Conservation (phyloP, 805 yeast species). For the Barnettozyma botsteinii region DNA sequence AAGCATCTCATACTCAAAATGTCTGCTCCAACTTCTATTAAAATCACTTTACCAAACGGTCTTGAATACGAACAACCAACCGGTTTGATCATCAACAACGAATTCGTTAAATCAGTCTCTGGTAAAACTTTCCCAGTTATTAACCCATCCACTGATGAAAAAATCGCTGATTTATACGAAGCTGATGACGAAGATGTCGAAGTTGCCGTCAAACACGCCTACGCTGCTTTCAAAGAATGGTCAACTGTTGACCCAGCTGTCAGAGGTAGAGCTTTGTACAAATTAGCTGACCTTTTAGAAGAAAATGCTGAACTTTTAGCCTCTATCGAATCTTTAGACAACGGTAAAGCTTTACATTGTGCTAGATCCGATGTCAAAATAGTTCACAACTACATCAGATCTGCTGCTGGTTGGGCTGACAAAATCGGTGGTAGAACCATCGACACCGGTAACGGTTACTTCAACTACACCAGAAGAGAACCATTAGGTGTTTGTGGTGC, state of each 20-base stretch:
- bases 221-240: slow-evolving; percentile 59
- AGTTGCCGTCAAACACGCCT: slow-evolving; percentile 62
- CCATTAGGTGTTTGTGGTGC: slow-evolving; percentile 82
- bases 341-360: slow-evolving; percentile 67
- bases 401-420: slow-evolving; percentile 70
- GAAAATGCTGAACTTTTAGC: slow-evolving; percentile 57
- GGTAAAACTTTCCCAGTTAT: slow-evolving; percentile 49
- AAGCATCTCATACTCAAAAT: background rate
- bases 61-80: slow-evolving; percentile 69
- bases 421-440: slow-evolving; percentile 60
- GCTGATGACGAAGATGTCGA: slow-evolving; percentile 63
- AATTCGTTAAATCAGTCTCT: slow-evolving; percentile 53
- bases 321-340: slow-evolving; percentile 65
- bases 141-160: slow-evolving; percentile 60
- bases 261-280: slow-evolving; percentile 47
- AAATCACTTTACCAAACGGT: slow-evolving; percentile 61
- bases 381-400: slow-evolving; percentile 58
- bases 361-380: slow-evolving; percentile 66
- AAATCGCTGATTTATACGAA: slow-evolving; percentile 50
- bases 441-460: slow-evolving; percentile 56
- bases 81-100: slow-evolving; percentile 85
- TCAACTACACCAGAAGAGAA: slow-evolving; percentile 62
- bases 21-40: slow-evolving; percentile 26
- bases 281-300: slow-evolving; percentile 66
- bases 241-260: slow-evolving; percentile 49